Evolutionary conservation across 345 rosid genomes (phyloP), one percentile per base, ranked within the genome.

Genomic region (Salix koriyanagi): DNA sequence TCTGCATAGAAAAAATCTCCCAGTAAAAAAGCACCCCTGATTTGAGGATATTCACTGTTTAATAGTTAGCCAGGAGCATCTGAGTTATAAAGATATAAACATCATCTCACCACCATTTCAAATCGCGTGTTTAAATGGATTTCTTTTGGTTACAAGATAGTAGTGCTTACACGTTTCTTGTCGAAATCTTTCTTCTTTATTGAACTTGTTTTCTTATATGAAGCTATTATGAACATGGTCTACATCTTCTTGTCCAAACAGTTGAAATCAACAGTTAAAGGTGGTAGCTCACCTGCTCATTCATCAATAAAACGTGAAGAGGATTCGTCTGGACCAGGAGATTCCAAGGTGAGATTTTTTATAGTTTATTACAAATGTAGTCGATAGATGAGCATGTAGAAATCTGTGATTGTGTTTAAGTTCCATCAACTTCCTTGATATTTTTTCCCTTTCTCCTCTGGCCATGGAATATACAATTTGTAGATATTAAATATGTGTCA

Each of bases 211-310:
- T 46, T 44, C 13, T 41, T 36, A 2, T 25, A 72, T 67, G 60
- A 52, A 71, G 37, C 64, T 16, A 1, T 48, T 32, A 54, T 71
- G 15, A 68, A 25, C 71, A 8, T 73, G 21, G 83, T 71, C 4
- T 64, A n/a, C 69, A 1, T 37, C 7, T 78, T 76, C 73, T 42
- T 21, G 25, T 71, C 50, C 62, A 76, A 79, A 73, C 91, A 92
- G 90, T 79, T 91, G 84, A 85, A 86, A 30, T 72, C 88, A 67
- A 67, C 72, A 66, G 77, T 86, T 69, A 82, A 84, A 75, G 83
- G 80, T 65, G 76, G 73, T 67, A 76, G 78, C 56, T 64, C 79
- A 71, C 73, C 76, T 52, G 68, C 71, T 41, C 81, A 79, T 42
- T 52, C 81, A 77, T 75, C 77, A 68, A 30, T 88, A 77, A 79